phyloP scores from a whole-genome alignment of 176 grass and related monocot species.

The Zea mays region Zm-B73-REFERENCE-NAM-5.0 NC_050103.1:69947501-69948000 shows the following conservation, averaged over 20 bases:
- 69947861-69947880: conserved; percentile 88
- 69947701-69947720: conserved; percentile 39
- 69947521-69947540: conserved; percentile 73
- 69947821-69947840: conserved; percentile 73
- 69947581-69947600: conserved; percentile 77
- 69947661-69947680: conserved; percentile 72
- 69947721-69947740: neutral
- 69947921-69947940: neutral
- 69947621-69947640: conserved; percentile 40
- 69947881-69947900: conserved; percentile 77
- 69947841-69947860: conserved; percentile 76
- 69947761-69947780: neutral
- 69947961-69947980: neutral
- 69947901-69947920: conserved; percentile 54
- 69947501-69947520: conserved; percentile 77
- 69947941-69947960: neutral
- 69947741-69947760: conserved; percentile 18
- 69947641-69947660: conserved; percentile 51
- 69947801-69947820: neutral
- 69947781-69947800: neutral
- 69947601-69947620: conserved; percentile 71
- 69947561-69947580: conserved; percentile 62
- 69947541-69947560: conserved; percentile 50
- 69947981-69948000: conserved; percentile 46
- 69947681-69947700: conserved; percentile 67